Evolutionary conservation across 805 yeast species (phyloP), one percentile per base, ranked within the genome.

Genomic region (Starmerella gropengiesseri): DNA sequence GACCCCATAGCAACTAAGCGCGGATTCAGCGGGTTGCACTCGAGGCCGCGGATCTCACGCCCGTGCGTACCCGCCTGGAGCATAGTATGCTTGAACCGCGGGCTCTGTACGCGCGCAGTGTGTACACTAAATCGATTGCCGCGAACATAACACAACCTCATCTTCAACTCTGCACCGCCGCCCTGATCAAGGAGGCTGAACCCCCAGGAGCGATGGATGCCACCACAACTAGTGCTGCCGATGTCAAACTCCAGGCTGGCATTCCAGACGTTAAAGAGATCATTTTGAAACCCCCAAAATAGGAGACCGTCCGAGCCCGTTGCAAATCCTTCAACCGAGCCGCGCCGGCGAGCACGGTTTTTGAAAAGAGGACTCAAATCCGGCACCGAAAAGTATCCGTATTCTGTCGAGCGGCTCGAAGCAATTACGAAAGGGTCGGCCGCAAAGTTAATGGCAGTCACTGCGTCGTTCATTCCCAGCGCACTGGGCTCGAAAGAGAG

Each of bases 191-290:
- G 20, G 16, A 31, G 18, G 12, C 28, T 43, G 39, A 28, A 81
- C 62, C 26, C 68, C 95, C 96, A 91, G 46, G 75, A 73, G 46
- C 97, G 69, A 58, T 87, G 95, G 3, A 91, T 74, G 2, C 97
- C 97, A 21, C 97, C 97, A 60, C 97, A 91, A 12, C 69, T 60
- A 48, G 77, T 84, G 44, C 77, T 72, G 37, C 73, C 65, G 2
- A 84, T 58, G 57, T 86, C 95, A 40, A 69, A 67, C 51, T 82
- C 86, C 32, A 70, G 66, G 1, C 86, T 74, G 55, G 84, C 94
- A 58, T 87, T 84, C 78, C 85, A 85, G 18, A 84, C 60, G 54
- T 79, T 81, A 55, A 89, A 86, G 38, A 70, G 64, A 38, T 79
- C 78, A 2, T 91, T 83, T 52, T 77, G 75, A 68, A 91, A 89